Percentiles rank a stretch among this genome's conserved stretches.
phyloP scores from a whole-genome alignment of 805 yeast genomes.

The Pichia phayaonensis region DNA sequence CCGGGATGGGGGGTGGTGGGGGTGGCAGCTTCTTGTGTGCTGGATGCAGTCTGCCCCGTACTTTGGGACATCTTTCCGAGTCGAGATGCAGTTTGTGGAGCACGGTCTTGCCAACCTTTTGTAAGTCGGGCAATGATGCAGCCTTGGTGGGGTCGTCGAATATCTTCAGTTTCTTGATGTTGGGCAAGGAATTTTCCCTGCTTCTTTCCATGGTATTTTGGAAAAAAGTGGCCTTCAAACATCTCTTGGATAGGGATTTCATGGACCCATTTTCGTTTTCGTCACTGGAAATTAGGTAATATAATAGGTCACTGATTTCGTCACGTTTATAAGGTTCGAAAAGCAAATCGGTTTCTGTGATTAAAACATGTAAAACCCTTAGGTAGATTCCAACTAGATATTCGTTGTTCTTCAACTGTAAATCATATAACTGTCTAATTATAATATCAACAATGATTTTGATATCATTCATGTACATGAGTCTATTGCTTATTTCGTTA shows the following conservation, averaged over 20 bases:
- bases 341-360: constrained; percentile 56
- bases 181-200: neutral
- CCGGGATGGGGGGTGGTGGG: constrained; percentile 1
- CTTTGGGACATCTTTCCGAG: neutral
- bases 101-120: neutral
- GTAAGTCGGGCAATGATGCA: neutral
- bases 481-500: constrained; percentile 51
- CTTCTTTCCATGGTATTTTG: too few relatives aligned
- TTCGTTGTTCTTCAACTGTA: constrained; percentile 49
- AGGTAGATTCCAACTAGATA: constrained; percentile 61
- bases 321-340: constrained; percentile 49
- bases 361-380: constrained; percentile 64
- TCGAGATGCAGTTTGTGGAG: neutral
- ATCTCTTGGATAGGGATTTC: constrained; percentile 33
- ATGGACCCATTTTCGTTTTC: constrained; percentile 32
- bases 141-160: neutral
- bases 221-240: constrained; percentile 19
- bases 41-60: neutral
- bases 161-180: neutral
- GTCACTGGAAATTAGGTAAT: constrained; percentile 37
- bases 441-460: constrained; percentile 79
- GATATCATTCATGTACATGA: constrained; percentile 76
- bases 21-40: neutral
- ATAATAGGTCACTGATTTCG: constrained; percentile 44
- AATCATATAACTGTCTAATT: constrained; percentile 67